Evolutionary conservation across 1,139 yeast genomes (phyloP), one percentile per base, ranked within the genome.

Genomic region (Candida sp.): DNA sequence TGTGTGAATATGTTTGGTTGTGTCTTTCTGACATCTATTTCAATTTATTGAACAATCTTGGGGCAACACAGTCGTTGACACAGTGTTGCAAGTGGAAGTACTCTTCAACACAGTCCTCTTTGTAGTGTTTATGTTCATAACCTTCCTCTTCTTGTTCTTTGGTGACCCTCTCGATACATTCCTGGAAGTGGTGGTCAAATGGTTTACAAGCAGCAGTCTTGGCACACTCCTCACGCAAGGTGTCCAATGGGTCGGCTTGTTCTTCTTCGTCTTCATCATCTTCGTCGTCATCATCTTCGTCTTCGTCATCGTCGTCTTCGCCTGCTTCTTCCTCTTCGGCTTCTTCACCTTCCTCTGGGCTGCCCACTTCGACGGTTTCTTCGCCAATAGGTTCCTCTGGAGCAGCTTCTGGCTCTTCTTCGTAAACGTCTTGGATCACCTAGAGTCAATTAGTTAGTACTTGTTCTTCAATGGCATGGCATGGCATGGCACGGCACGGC

Each of bases 31-130:
- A 37, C 9, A 9, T 41, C 73, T 86, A 92, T 75, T 90, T 90
- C 77, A 92, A 85, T 74, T 87, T 88, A 78, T 84, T 77, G 80
- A 94, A 92, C 70, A 93, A 81, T 73, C 86, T 87, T 74, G 97
- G 97, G 55, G 97, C 94, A 67, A 90, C 92, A 79, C 97, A 87
- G 70, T 89, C 94, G 74, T 90, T 91, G 67, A 93, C 68, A 80
- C 96, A 91, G 75, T 94, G 98, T 73, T 90, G 90, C 70, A 92
- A 82, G 77, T 94, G 98, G 93, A 93, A 93, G 77, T 88, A 94
- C 77, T 94, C 99, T 76, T 94, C 98, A 58, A 93, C 88, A 80
- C 99, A 94, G 76, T 93, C 97, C 78, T 93, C 98, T 77, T 93
- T 92, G 81, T 90, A 81, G n/a, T 80, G 86, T 66, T 81, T 81